Evolutionary conservation across 23 red algal species (phyloP).

Genomic region (Chondrus crispus): DNA sequence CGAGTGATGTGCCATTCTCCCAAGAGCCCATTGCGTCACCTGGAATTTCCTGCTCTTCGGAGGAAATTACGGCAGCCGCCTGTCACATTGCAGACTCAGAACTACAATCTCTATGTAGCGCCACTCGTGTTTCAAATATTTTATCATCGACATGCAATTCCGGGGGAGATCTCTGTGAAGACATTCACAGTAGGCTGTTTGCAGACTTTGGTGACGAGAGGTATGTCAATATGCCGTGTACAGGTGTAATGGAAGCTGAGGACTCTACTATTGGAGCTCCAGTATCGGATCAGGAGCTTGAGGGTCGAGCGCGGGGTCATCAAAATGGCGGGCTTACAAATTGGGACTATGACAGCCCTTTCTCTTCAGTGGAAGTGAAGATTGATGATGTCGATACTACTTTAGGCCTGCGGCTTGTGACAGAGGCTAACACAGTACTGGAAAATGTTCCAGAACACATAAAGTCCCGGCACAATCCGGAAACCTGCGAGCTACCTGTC

Average conservation of each 20-base stretch:
- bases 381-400: neutral
- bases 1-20: too few relatives aligned
- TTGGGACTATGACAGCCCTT: neutral
- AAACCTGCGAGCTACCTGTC: neutral
- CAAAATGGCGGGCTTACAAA: neutral
- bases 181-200: neutral
- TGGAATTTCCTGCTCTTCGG: too few relatives aligned
- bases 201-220: neutral
- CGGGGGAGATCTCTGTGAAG: neutral
- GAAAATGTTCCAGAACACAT: neutral
- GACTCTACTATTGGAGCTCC: too few relatives aligned
- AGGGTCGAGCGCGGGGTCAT: too few relatives aligned
- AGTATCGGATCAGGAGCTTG: too few relatives aligned
- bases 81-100: too few relatives aligned
- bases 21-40: too few relatives aligned
- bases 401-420: neutral
- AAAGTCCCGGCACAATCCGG: neutral
- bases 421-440: neutral
- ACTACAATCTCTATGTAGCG: too few relatives aligned
- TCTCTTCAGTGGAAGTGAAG: neutral
- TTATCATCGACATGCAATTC: too few relatives aligned
- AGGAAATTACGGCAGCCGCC: too few relatives aligned
- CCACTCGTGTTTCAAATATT: too few relatives aligned
- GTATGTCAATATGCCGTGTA: neutral
- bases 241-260: neutral